Evolutionary conservation across 2,329 filamentous ascomycete genomes (phyloP).

Genomic region (Aspergillus ochraceus): DNA sequence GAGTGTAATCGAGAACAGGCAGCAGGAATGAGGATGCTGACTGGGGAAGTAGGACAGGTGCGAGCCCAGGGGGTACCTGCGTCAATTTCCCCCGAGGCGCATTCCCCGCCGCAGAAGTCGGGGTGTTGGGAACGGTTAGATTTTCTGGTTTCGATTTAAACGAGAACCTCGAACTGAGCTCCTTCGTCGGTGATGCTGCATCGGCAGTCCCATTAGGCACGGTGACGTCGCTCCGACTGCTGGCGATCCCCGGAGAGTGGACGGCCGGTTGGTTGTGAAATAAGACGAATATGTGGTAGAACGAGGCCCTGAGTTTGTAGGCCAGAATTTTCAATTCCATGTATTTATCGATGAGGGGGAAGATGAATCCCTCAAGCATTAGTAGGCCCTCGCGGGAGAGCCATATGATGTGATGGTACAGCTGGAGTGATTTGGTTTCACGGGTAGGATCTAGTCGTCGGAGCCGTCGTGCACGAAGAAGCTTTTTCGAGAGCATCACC

Average conservation of each 20-base stretch:
- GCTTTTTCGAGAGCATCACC: slow-evolving; percentile 79
- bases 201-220: slow-evolving; percentile 31
- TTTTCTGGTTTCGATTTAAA: slow-evolving; percentile 19
- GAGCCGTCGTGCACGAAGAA: slow-evolving; percentile 79
- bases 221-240: slow-evolving; percentile 29
- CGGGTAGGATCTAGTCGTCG: slow-evolving; percentile 78
- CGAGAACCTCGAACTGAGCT: slow-evolving; percentile 16
- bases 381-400: slow-evolving; percentile 86
- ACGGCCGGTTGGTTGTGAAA: slow-evolving; percentile 90
- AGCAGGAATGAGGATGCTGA: slow-evolving; percentile 72
- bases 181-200: slow-evolving; percentile 21
- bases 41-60: slow-evolving; percentile 30
- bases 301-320: slow-evolving; percentile 88
- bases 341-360: slow-evolving; percentile 78
- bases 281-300: slow-evolving; percentile 94
- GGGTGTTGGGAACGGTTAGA: slow-evolving; percentile 11
- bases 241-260: slow-evolving; percentile 58
- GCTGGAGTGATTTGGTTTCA: slow-evolving; percentile 74
- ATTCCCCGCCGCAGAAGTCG: background rate
- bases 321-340: slow-evolving; percentile 84
- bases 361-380: slow-evolving; percentile 80
- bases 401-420: slow-evolving; percentile 93
- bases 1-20: slow-evolving; percentile 76
- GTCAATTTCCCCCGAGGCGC: slow-evolving; percentile 10
- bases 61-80: slow-evolving; percentile 39